Evolutionary conservation across 805 yeast genomes (phyloP).

Genomic region (Ogataea henricii): DNA sequence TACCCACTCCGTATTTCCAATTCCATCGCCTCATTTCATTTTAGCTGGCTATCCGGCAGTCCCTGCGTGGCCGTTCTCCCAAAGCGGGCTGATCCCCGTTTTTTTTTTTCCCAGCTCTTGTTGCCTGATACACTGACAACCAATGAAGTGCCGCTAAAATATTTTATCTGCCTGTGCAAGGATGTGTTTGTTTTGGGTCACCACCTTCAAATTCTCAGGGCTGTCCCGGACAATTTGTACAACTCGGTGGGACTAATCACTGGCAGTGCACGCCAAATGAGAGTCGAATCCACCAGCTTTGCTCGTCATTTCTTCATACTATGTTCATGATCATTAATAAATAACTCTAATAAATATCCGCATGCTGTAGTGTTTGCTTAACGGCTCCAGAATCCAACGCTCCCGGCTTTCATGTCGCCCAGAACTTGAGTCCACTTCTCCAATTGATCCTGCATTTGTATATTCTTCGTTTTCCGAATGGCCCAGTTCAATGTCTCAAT

Average conservation of each 20-base stretch:
- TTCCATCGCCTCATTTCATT: too few species aligned
- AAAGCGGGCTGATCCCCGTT: neutral
- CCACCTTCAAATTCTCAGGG: neutral
- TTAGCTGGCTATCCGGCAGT: too few species aligned
- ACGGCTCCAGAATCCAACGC: constrained; percentile 30
- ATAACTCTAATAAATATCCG: constrained; percentile 1
- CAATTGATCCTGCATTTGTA: constrained; percentile 12
- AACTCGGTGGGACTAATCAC: too few species aligned
- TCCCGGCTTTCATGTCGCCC: constrained; percentile 22
- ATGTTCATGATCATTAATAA: constrained; percentile 1
- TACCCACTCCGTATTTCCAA: too few species aligned
- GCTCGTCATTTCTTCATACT: neutral
- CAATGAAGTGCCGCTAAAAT: constrained; percentile 1
- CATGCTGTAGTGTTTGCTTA: neutral
- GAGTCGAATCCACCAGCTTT: too few species aligned
- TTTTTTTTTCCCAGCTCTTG: neutral
- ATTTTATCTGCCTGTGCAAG: neutral
- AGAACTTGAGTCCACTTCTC: constrained; percentile 26
- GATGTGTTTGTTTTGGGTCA: neutral
- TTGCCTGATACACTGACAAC: neutral
- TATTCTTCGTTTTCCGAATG: constrained; percentile 20
- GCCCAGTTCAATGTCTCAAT: constrained; percentile 27
- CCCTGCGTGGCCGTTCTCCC: neutral
- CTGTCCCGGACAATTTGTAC: too few species aligned
- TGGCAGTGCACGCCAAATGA: too few species aligned